These are phyloP conservation scores for Cladorrhinum sp. DNA, from an alignment of 2,329 filamentous ascomycete genomes.

Conservation along the genomic window DNA sequence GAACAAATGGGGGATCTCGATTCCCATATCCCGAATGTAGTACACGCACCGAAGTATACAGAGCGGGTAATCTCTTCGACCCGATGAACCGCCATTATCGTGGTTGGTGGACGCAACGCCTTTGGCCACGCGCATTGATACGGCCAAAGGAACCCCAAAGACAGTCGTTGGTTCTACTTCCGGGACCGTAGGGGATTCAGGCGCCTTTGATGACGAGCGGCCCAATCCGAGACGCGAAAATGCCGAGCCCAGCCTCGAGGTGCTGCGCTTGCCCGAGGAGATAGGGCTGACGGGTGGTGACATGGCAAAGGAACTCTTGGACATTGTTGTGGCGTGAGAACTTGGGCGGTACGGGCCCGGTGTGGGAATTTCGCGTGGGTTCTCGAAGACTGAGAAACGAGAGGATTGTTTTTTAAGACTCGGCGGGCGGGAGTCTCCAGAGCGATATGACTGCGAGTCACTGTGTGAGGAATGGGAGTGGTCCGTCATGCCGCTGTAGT, in stretches of 20 bases:
- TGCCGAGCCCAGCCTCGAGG: not conserved
- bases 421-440: not conserved
- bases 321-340: slow-evolving; percentile 8
- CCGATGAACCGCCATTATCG: slow-evolving; percentile 34
- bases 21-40: slow-evolving; percentile 34
- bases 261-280: not conserved
- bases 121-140: slow-evolving; percentile 40
- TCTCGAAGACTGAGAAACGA: slow-evolving; percentile 18
- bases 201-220: slow-evolving; percentile 27
- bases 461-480: slow-evolving; percentile 5
- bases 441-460: slow-evolving; percentile 2
- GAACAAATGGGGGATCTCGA: slow-evolving; percentile 39
- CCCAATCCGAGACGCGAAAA: slow-evolving; percentile 3
- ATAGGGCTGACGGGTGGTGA: slow-evolving; percentile 27
- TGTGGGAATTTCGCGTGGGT: slow-evolving; percentile 18
- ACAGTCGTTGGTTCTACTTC: slow-evolving; percentile 15
- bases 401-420: slow-evolving; percentile 2
- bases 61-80: slow-evolving; percentile 39
- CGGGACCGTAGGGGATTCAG: slow-evolving; percentile 25
- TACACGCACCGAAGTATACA: slow-evolving; percentile 42
- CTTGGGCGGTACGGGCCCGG: slow-evolving; percentile 1
- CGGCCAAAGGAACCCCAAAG: slow-evolving; percentile 37
- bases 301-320: not conserved
- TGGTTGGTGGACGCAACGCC: slow-evolving; percentile 40
- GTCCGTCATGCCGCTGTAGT: not conserved